phyloP scores from a whole-genome alignment of 768 basidiomycete genomes.

The Cystofilobasidium capitatum region DNA sequence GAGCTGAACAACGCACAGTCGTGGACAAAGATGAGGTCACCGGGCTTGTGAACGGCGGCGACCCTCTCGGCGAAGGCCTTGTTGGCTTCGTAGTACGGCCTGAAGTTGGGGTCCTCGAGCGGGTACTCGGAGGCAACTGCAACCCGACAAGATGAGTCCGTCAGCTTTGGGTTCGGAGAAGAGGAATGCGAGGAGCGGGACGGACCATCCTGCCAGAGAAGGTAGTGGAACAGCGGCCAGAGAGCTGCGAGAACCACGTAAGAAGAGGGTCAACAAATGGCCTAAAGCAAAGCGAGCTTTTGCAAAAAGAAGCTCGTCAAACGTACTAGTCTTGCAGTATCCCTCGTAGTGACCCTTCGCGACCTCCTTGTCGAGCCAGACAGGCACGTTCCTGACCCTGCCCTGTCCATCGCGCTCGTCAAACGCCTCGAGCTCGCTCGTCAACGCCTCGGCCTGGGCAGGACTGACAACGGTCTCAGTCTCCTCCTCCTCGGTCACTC shows the following conservation, averaged over 20 bases:
- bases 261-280: constrained; percentile 13
- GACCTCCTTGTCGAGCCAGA: constrained; percentile 81
- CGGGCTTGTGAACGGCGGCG: constrained; percentile 66
- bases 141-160: not conserved
- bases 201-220: constrained; percentile 76
- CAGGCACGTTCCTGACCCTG: constrained; percentile 45
- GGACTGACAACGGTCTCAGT: constrained; percentile 34
- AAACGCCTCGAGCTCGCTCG: constrained; percentile 56
- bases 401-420: constrained; percentile 45
- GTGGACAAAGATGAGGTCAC: constrained; percentile 72
- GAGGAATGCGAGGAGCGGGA: not conserved
- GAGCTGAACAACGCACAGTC: constrained; percentile 48
- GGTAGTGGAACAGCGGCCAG: constrained; percentile 97
- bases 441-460: constrained; percentile 58
- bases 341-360: constrained; percentile 94
- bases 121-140: constrained; percentile 72
- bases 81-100: constrained; percentile 72
- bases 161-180: not conserved
- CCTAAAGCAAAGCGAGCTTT: not conserved
- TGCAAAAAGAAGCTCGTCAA: not conserved
- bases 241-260: constrained; percentile 56
- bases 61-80: constrained; percentile 73
- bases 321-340: constrained; percentile 92
- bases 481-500: constrained; percentile 45
- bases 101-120: constrained; percentile 65